Evolutionary conservation across 139 green algal genomes (phyloP), one percentile per base, ranked within the genome.

Genomic region (Mesotaenium endlicherianum): DNA sequence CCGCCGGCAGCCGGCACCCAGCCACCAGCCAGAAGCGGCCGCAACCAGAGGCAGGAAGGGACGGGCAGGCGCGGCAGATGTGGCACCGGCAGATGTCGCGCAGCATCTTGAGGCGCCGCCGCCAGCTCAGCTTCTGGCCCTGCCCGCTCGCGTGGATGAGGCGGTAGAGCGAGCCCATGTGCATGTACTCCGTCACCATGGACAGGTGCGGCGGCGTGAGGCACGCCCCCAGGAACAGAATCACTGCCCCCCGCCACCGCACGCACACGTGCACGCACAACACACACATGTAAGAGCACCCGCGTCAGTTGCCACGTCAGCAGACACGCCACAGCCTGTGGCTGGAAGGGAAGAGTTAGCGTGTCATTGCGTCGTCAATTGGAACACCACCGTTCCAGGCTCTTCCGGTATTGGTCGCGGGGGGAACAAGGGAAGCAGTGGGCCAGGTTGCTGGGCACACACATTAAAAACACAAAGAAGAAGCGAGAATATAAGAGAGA

Each of bases 111-210:
- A 77, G 58, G 34, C 57, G 53, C 20, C 81, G 72, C 55, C 36
- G 31, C 81, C 77, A 71, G n/a, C n/a, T n/a, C n/a, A n/a, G n/a
- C n/a, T n/a, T 8, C 39, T 60, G 77, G n/a, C 64, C 60, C 70
- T 84, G 60, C 8, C 77, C 64, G 39, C 77, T 84, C n/a, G n/a
- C n/a, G 89, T 95, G 92, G 45, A 95, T 83, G 36, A 95, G 58
- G 20, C 85, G 82, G 84, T 91, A 94, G 36, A 95, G 89, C 16
- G 83, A 91, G 30, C 92, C 92, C 6, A 92, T 77, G 26, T 89
- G 71, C 38, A 92, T 84, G 68, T 91, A 94, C 50, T 94, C 88
- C 3, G 89, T 93, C 41, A 95, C 89, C 75, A 95, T 95, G 82
- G 76, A 92, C 44, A 95, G 86, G 85, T 92, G 87, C 17, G 88